These are phyloP conservation scores for Podaxis sp. DNA, from an alignment of 768 basidiomycete genomes.

Conservation along the genomic window DNA sequence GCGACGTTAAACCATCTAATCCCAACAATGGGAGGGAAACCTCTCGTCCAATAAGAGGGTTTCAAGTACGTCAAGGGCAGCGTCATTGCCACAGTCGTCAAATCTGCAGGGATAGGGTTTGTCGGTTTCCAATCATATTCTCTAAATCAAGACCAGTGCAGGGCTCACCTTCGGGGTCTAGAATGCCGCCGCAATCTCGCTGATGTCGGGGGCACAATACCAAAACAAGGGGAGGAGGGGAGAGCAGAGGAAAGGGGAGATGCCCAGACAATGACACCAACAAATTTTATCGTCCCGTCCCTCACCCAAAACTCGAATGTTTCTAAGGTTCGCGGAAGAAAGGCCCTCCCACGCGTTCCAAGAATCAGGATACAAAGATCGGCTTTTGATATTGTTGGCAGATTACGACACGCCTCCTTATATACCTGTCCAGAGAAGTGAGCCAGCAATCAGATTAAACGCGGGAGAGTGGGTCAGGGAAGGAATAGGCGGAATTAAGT, in stretches of 20 bases:
- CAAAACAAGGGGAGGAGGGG: neutral
- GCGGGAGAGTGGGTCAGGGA: neutral
- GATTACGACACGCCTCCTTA: slow-evolving; percentile 4
- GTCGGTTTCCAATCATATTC: neutral
- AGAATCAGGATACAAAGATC: neutral
- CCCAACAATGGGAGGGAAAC: slow-evolving; percentile 51
- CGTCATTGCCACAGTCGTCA: neutral
- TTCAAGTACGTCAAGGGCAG: neutral
- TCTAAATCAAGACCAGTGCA: neutral
- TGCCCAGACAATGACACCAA: neutral
- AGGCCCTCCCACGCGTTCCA: slow-evolving; percentile 6
- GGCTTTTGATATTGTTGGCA: neutral
- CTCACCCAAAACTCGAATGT: neutral
- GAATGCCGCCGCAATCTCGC: neutral
- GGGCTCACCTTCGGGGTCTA: neutral
- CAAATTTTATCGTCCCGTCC: neutral
- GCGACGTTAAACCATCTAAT: slow-evolving; percentile 79
- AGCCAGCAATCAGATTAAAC: neutral
- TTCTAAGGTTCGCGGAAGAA: neutral
- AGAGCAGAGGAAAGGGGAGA: neutral
- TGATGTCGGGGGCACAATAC: neutral
- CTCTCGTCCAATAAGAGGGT: slow-evolving; percentile 18
- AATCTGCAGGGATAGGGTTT: neutral
- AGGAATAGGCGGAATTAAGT: neutral
- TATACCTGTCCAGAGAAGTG: neutral